Evolutionary conservation across 2,329 filamentous ascomycete genomes (phyloP), one percentile per base, ranked within the genome.

Genomic region (Colletotrichum sp.): DNA sequence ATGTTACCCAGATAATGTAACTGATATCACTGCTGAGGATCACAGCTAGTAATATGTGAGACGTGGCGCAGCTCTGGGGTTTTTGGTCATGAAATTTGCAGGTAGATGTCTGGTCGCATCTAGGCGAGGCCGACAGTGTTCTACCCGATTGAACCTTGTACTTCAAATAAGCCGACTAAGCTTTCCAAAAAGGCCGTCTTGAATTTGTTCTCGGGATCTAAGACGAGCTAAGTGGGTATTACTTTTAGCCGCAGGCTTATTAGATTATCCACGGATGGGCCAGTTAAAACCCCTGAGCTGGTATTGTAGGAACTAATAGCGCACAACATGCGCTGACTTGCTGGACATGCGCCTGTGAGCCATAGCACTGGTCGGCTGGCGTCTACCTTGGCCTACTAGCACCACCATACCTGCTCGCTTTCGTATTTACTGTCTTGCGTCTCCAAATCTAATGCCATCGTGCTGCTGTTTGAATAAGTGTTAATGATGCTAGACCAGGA

Each of bases 1-100:
- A 7, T 47, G 43, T 47, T n/a, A 21, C n/a, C n/a, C 21, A 0
- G 0, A 47, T 0, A 13, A 3, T 31, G 24, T 8, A 33, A 11
- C 31, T 33, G 4, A 33, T 33, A 33, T 11, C 9, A 33, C 29
- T 31, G 6, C 24, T 27, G 24, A 27, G 9, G 0, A 43, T n/a
- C 38, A 43, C 38, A 0, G 18, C n/a, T 1, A n/a, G 12, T n/a
- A 43, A 43, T n/a, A 43, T 0, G 11, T 21, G n/a, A 21, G 43
- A 47, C n/a, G 11, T 47, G 11, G 6, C 43, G 43, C n/a, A 47
- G n/a, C 0, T 13, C 11, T 12, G 9, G 18, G 18, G 13, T n/a
- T 13, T 47, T 11, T n/a, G 43, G 3, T 13, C 9, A 47, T 13
- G n/a, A 47, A 11, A n/a, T 43, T 6, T n/a, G n/a, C 38, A 43